These are phyloP conservation scores for Clitopilus passeckerianus DNA, from an alignment of 768 basidiomycete genomes.

Conservation along the genomic window DNA sequence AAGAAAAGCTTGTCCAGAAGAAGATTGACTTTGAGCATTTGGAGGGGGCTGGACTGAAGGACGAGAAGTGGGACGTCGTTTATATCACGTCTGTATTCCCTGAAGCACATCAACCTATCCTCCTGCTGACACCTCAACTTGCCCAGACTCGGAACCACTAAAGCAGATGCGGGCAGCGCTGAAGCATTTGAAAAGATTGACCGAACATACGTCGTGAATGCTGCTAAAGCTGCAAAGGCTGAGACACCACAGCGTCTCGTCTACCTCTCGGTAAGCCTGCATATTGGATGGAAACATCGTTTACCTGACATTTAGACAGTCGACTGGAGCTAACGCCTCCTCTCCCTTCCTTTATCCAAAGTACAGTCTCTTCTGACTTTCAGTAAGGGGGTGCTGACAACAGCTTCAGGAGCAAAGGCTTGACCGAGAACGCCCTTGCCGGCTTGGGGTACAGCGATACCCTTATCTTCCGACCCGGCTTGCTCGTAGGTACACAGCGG, in stretches of 20 bases:
- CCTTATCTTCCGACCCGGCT: slow-evolving; percentile 62
- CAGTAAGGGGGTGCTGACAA: slow-evolving; percentile 1
- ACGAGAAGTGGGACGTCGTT: slow-evolving; percentile 69
- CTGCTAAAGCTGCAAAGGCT: slow-evolving; percentile 59
- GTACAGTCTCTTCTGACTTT: slow-evolving; percentile 19
- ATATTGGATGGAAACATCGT: no score
- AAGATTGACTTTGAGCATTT: slow-evolving; percentile 66
- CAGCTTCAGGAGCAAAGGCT: slow-evolving; percentile 58
- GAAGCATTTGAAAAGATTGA: slow-evolving; percentile 75
- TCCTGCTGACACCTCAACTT: not conserved
- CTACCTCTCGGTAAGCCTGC: slow-evolving; percentile 59
- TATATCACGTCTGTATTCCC: slow-evolving; percentile 54
- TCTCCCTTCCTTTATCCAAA: slow-evolving; percentile 49
- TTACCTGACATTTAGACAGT: slow-evolving; percentile 23
- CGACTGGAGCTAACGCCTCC: slow-evolving; percentile 38
- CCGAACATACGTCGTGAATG: slow-evolving; percentile 74
- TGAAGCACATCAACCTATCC: not conserved
- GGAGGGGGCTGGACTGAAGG: slow-evolving; percentile 41
- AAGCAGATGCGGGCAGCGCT: slow-evolving; percentile 53
- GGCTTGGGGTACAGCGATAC: slow-evolving; percentile 65
- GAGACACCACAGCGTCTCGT: slow-evolving; percentile 58
- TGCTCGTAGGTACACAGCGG: slow-evolving; percentile 46
- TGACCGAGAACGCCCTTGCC: slow-evolving; percentile 67
- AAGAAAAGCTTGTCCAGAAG: slow-evolving; percentile 65
- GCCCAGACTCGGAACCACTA: slow-evolving; percentile 60